Evolutionary conservation across 2,329 filamentous ascomycete genomes (phyloP), one percentile per base, ranked within the genome.

Genomic region (Fusarium continuum): DNA sequence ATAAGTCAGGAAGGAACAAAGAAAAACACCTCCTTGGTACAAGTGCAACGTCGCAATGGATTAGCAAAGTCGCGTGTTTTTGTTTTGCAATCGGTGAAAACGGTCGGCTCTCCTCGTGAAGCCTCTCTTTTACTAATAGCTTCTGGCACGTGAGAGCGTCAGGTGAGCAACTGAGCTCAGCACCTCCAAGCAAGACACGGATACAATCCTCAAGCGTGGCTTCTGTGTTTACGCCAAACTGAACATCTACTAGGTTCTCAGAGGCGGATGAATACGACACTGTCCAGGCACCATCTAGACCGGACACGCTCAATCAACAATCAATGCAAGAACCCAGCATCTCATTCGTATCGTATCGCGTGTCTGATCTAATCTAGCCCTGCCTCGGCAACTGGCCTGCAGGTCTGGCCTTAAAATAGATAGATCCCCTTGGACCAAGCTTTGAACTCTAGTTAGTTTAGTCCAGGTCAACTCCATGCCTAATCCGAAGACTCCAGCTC

Each of bases 131-230:
- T 28, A 23, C 31, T 22, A 59, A 40, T 20, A 48, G 23, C 17
- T 28, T 31, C 40, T 54, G 48, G 35, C 65, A 60, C 60, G 65
- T 67, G 65, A 65, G 60, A 62, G 29, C 20, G 22, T 69, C 65
- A 68, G 48, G 49, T 56, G 50, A 36, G 41, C 45, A 28, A 19
- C 28, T 22, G 17, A 32, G 14, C 19, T 44, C 11, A 23, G 16
- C 9, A n/a, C n/a, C n/a, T n/a, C n/a, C n/a, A n/a, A n/a, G n/a
- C n/a, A n/a, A n/a, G n/a, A n/a, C n/a, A n/a, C n/a, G n/a, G n/a
- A n/a, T n/a, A n/a, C n/a, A n/a, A n/a, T n/a, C n/a, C n/a, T n/a
- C n/a, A n/a, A n/a, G n/a, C n/a, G n/a, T n/a, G n/a, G n/a, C n/a
- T n/a, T n/a, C n/a, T n/a, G n/a, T n/a, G n/a, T n/a, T n/a, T n/a